These are phyloP conservation scores for Sanghuangporus sanghuang DNA, from an alignment of 1,284 basidiomycete species.

Conservation along the genomic window DNA sequence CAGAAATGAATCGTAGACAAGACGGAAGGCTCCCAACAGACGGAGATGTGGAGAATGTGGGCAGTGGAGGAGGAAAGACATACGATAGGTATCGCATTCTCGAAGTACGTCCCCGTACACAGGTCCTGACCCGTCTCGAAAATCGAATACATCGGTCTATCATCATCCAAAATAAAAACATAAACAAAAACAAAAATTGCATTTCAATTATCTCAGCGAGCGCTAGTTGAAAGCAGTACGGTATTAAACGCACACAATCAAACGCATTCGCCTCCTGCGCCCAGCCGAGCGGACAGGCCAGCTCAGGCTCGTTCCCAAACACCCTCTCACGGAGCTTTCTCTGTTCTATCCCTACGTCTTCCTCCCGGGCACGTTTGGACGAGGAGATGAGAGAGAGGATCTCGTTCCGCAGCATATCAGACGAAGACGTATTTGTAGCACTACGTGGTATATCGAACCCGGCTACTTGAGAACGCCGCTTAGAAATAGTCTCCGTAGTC, in stretches of 20 bases:
- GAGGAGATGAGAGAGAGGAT: constrained; percentile 22
- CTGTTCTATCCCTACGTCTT: not conserved
- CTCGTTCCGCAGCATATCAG: constrained; percentile 26
- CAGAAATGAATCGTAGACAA: not conserved
- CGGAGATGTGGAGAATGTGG: not conserved
- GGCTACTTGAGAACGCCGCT: constrained; percentile 14
- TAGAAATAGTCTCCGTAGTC: constrained; percentile 29
- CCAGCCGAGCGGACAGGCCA: constrained; percentile 47
- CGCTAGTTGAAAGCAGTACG: not conserved
- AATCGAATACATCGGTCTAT: constrained; percentile 46
- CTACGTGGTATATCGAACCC: constrained; percentile 16
- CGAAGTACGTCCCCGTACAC: constrained; percentile 44
- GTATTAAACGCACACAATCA: constrained; percentile 39
- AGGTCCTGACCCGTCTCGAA: constrained; percentile 40
- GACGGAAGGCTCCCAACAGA: not conserved
- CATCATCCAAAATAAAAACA: not conserved
- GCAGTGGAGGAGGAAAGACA: constrained; percentile 18
- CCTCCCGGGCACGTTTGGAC: not conserved
- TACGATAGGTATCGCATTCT: constrained; percentile 42
- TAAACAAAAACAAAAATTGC: not conserved
- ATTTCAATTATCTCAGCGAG: not conserved
- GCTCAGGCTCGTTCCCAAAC: constrained; percentile 31
- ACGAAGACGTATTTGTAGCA: not conserved
- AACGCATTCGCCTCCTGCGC: constrained; percentile 45
- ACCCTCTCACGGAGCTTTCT: constrained; percentile 1